A percentile compares a stretch with the other conserved stretches of the same genome.
These are phyloP conservation scores for Escallonia herrerae DNA, from an alignment of 129 eudicot species.

Conservation along the genomic window DNA sequence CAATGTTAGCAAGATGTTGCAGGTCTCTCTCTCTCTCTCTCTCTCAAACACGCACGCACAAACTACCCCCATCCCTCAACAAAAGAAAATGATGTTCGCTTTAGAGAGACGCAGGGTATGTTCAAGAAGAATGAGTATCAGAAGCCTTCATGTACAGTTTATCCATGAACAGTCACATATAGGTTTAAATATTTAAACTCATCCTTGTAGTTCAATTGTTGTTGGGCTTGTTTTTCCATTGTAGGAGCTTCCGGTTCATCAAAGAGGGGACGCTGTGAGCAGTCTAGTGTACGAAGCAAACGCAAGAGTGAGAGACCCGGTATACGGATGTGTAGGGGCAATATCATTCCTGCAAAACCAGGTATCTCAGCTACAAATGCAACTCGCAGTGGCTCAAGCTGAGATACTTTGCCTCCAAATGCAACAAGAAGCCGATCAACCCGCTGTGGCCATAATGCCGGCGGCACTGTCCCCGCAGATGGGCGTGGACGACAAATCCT, in stretches of 20 bases:
- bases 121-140: no score
- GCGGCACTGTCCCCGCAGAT: neutral
- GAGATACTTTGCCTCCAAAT: constrained; percentile 79
- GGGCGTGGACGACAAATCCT: constrained; percentile 32
- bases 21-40: constrained; percentile 30
- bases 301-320: constrained; percentile 72
- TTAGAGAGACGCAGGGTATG: no score
- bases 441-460: neutral
- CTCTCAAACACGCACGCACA: no score
- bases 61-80: no score
- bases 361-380: constrained; percentile 81
- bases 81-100: no score
- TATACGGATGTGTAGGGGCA: constrained; percentile 85
- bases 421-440: constrained; percentile 42
- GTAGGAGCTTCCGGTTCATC: constrained; percentile 64
- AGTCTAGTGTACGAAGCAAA: constrained; percentile 85
- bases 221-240: neutral
- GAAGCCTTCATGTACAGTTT: no score
- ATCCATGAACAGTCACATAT: no score
- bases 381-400: constrained; percentile 83
- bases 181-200: no score
- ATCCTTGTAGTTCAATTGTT: no score
- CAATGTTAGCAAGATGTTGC: constrained; percentile 86
- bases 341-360: constrained; percentile 63
- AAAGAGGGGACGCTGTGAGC: constrained; percentile 84